These are phyloP conservation scores for Aspergillus novofumigatus DNA, from an alignment of 2,329 filamentous ascomycete genomes.

Conservation along the genomic window DNA sequence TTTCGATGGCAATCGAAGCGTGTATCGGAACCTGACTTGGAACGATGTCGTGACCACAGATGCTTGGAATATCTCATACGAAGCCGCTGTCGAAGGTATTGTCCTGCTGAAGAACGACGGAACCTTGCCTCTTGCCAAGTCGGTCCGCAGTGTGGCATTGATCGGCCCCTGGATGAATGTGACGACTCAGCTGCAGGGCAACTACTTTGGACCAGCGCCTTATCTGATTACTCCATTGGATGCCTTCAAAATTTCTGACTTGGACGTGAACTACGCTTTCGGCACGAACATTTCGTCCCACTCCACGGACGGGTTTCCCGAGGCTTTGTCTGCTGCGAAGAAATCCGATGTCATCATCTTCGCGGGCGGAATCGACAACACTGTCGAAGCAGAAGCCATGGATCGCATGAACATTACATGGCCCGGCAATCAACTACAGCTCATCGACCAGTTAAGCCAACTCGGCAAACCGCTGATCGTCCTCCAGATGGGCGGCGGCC, in stretches of 20 bases:
- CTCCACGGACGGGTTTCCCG: conserved; percentile 28
- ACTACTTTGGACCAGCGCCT: conserved; percentile 55
- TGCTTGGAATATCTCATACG: conserved; percentile 53
- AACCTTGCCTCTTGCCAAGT: conserved; percentile 41
- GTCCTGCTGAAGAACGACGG: conserved; percentile 53
- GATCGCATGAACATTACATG: conserved; percentile 42
- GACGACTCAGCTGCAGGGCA: conserved; percentile 55
- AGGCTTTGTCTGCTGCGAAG: conserved; percentile 31
- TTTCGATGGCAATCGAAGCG: conserved; percentile 44
- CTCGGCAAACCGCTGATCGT: conserved; percentile 40
- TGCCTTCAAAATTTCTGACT: conserved; percentile 46
- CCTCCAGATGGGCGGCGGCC: conserved; percentile 42
- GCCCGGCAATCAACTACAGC: conserved; percentile 40
- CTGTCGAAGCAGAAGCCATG: conserved; percentile 38
- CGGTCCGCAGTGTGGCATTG: conserved; percentile 46
- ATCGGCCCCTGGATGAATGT: conserved; percentile 58
- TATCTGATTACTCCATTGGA: conserved; percentile 53
- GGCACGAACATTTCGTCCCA: conserved; percentile 32
- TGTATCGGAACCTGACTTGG: conserved; percentile 52
- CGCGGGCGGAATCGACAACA: conserved; percentile 41
- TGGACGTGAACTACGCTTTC: conserved; percentile 44
- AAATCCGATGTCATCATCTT: conserved; percentile 38
- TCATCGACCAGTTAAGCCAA: conserved; percentile 35
- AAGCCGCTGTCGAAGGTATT: conserved; percentile 48
- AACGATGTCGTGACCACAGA: conserved; percentile 53